These are phyloP conservation scores for Picea glauca DNA, from an alignment of 75 land plant species.

Conservation along the genomic window DNA sequence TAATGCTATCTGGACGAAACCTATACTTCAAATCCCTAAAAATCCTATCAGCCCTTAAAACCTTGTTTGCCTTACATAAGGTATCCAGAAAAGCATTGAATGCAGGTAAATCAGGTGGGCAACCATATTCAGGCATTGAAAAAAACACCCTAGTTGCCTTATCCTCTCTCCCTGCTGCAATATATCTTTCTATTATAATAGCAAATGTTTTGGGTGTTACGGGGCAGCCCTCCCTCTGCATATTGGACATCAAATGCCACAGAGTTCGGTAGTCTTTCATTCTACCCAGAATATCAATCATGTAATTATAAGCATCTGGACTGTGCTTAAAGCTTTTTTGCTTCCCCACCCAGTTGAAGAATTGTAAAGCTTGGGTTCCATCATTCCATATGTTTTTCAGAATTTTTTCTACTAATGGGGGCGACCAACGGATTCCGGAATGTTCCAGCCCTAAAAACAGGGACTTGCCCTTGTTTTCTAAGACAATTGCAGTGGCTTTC, in stretches of 20 bases:
- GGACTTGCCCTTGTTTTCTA: constrained; percentile 3
- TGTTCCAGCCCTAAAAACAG: background rate
- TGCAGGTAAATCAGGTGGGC: constrained; percentile 33
- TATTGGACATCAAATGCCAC: constrained; percentile 30
- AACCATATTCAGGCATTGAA: constrained; percentile 44
- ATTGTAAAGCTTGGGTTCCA: constrained; percentile 47
- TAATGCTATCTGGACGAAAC: constrained; percentile 47
- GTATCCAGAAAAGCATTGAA: constrained; percentile 52
- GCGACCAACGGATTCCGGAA: constrained; percentile 7
- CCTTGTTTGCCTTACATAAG: constrained; percentile 45
- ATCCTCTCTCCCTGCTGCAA: constrained; percentile 35
- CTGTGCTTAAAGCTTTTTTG: constrained; percentile 28
- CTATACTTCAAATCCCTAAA: constrained; percentile 26
- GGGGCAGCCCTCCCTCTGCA: constrained; percentile 23
- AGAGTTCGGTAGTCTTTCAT: constrained; percentile 36
- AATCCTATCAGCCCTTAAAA: constrained; percentile 40
- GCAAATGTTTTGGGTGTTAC: constrained; percentile 48
- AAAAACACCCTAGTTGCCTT: constrained; percentile 44
- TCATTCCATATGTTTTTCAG: constrained; percentile 61
- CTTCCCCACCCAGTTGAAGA: constrained; percentile 38
- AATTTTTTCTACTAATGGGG: constrained; percentile 13
- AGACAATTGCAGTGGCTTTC: background rate
- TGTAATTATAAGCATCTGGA: constrained; percentile 12
- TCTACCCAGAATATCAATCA: constrained; percentile 24
- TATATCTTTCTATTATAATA: constrained; percentile 42